Conservation (phyloP, 345 rosid genomes). For the Eucalyptus melliodora region DNA sequence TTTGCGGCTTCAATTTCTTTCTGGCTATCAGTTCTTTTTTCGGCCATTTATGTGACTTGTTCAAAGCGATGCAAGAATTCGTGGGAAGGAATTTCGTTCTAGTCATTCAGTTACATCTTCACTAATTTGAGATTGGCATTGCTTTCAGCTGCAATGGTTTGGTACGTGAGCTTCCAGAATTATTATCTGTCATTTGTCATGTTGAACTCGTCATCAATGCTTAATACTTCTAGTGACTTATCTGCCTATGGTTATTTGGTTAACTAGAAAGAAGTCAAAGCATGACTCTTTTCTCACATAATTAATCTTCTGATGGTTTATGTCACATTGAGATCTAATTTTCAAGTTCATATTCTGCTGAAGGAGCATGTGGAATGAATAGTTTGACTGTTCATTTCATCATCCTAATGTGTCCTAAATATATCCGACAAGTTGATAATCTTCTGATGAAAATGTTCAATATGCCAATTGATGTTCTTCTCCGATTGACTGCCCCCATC, state of each 20-base stretch:
- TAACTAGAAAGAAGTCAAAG: neutral
- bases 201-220: neutral
- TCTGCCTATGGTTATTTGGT: neutral
- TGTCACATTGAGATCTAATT: neutral
- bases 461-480: neutral
- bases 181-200: neutral
- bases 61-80: constrained; percentile 31
- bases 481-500: neutral
- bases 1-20: constrained; percentile 57
- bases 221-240: neutral
- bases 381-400: neutral
- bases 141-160: constrained; percentile 73
- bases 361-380: neutral
- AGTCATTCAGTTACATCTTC: constrained; percentile 15
- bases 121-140: constrained; percentile 35
- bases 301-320: neutral
- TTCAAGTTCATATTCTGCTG: neutral
- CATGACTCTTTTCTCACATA: neutral
- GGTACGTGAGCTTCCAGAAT: constrained; percentile 21
- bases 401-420: neutral
- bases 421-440: neutral
- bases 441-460: neutral
- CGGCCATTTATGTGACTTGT: constrained; percentile 27
- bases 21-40: constrained; percentile 37
- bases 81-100: constrained; percentile 44